phyloP scores from a whole-genome alignment of 768 basidiomycete species.

The Terana coerulea region DNA sequence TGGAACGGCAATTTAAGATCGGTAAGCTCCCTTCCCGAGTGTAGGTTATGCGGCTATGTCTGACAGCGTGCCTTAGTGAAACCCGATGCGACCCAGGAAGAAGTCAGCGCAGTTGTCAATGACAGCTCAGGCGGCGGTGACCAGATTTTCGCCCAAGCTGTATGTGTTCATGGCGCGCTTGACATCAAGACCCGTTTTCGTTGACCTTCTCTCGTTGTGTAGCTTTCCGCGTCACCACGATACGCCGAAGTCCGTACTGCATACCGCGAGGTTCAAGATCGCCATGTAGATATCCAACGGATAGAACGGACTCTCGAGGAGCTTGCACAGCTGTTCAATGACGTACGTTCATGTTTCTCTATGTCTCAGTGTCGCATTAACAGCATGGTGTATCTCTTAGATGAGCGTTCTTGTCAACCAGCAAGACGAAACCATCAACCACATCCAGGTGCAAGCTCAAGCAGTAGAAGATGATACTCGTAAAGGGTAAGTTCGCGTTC shows the following conservation, averaged over 20 bases:
- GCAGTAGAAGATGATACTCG: conserved; percentile 67
- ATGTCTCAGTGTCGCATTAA: not conserved
- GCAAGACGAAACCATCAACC: conserved; percentile 71
- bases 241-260: conserved; percentile 81
- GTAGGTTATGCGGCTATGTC: not conserved
- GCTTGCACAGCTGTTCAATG: conserved; percentile 82
- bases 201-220: conserved; percentile 2
- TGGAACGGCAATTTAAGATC: conserved; percentile 87
- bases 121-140: conserved; percentile 62
- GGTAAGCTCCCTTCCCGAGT: conserved; percentile 40
- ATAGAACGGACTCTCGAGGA: conserved; percentile 89
- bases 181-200: not conserved
- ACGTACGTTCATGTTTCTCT: conserved; percentile 42
- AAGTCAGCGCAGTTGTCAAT: conserved; percentile 82
- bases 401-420: conserved; percentile 77
- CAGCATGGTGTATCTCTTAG: conserved; percentile 42
- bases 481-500: conserved; percentile 54
- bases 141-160: conserved; percentile 90
- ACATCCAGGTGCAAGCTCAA: conserved; percentile 58
- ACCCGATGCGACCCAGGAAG: conserved; percentile 88
- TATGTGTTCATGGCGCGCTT: conserved; percentile 29
- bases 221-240: conserved; percentile 76
- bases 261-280: conserved; percentile 83
- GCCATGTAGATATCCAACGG: conserved; percentile 79
- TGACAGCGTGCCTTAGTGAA: conserved; percentile 53